Percentiles rank a stretch among this genome's conserved stretches.
phyloP scores from a whole-genome alignment of 1,284 basidiomycete species.

The Cystobasidium sp. region DNA sequence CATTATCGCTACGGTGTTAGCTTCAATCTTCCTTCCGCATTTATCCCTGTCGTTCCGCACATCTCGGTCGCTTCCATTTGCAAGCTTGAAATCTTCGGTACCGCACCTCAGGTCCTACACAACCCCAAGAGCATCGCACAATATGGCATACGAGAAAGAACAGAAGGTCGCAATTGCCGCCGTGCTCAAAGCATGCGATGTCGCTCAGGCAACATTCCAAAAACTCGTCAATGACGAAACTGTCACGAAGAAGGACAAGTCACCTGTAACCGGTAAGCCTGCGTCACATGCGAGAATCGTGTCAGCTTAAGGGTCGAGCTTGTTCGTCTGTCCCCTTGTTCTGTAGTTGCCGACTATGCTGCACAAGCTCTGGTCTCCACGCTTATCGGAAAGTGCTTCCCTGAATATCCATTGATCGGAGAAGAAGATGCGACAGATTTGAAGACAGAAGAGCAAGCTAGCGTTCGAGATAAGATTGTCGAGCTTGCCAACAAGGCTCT shows the following conservation, averaged over 20 bases:
- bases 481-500: slow-evolving; percentile 83
- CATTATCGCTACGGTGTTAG: background rate
- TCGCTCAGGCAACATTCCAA: slow-evolving; percentile 80
- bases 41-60: slow-evolving; percentile 4
- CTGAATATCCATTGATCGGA: slow-evolving; percentile 85
- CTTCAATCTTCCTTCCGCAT: slow-evolving; percentile 12
- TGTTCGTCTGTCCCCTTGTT: background rate
- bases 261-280: slow-evolving; percentile 83
- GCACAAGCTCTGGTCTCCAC: slow-evolving; percentile 87
- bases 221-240: slow-evolving; percentile 85
- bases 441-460: slow-evolving; percentile 60
- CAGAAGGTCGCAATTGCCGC: slow-evolving; percentile 76
- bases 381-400: slow-evolving; percentile 76
- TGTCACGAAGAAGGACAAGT: slow-evolving; percentile 89
- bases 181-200: slow-evolving; percentile 79
- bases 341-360: slow-evolving; percentile 81
- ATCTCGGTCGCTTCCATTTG: background rate
- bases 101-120: no score
- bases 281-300: background rate
- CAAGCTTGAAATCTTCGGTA: background rate
- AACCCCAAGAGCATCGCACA: background rate
- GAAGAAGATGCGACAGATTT: slow-evolving; percentile 92
- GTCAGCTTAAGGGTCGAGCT: background rate
- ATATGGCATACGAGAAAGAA: slow-evolving; percentile 34
- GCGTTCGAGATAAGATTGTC: slow-evolving; percentile 72